These are phyloP conservation scores for Excoecaria agallocha DNA, from an alignment of 345 rosid species.

Conservation along the genomic window DNA sequence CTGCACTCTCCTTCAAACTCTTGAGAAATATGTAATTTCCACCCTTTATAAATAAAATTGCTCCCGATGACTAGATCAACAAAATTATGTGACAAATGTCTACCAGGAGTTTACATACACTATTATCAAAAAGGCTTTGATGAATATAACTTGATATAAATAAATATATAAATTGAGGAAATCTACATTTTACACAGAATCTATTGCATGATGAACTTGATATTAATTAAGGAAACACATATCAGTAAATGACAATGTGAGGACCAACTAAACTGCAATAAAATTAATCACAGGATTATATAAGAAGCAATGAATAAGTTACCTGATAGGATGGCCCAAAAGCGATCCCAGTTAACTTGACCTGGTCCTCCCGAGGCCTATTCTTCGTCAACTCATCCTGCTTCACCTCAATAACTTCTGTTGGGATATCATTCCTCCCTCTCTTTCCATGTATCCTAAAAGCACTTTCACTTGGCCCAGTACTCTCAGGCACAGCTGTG, in stretches of 20 bases:
- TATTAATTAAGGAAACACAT: neutral
- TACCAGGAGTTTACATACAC: neutral
- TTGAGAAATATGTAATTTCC: neutral
- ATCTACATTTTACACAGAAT: too few relatives aligned
- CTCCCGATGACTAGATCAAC: neutral
- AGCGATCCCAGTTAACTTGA: slow-evolving; percentile 84
- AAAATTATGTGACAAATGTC: neutral
- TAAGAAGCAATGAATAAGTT: neutral
- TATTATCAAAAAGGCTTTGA: neutral
- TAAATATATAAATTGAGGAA: neutral
- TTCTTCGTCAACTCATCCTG: slow-evolving; percentile 95
- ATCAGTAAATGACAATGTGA: neutral
- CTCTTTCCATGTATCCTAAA: slow-evolving; percentile 56
- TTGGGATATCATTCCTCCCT: slow-evolving; percentile 64
- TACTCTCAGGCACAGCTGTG: slow-evolving; percentile 32
- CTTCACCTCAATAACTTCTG: slow-evolving; percentile 81
- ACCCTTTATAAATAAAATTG: neutral
- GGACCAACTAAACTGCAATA: neutral
- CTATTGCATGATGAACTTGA: neutral
- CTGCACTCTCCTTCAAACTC: neutral
- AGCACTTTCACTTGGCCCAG: slow-evolving; percentile 32
- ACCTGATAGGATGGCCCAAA: slow-evolving; percentile 97
- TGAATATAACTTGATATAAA: neutral
- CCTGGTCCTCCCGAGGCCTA: slow-evolving; percentile 84
- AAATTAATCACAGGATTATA: neutral